These are phyloP conservation scores for Austroboletus olivaceoglutinosus DNA, from an alignment of 1,284 basidiomycete species.

Conservation along the genomic window DNA sequence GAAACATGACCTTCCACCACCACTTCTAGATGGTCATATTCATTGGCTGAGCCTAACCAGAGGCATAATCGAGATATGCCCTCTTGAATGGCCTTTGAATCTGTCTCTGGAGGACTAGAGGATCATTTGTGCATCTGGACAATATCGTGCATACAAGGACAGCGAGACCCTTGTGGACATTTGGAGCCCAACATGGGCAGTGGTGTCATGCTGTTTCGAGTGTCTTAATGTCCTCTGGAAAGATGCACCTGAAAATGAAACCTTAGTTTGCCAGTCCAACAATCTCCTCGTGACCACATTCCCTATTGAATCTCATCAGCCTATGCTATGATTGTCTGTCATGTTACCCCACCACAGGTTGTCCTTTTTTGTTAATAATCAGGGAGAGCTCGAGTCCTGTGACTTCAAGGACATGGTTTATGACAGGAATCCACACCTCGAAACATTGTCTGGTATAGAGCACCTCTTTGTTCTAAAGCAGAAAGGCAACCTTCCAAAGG, in stretches of 20 bases:
- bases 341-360: constrained; percentile 36
- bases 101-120: constrained; percentile 7
- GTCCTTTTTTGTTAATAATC: neutral
- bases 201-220: constrained; percentile 25
- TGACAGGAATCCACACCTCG: neutral
- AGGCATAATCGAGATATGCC: constrained; percentile 37
- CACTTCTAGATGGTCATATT: constrained; percentile 31
- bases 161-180: constrained; percentile 24
- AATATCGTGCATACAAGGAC: constrained; percentile 13
- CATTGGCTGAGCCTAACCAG: constrained; percentile 38
- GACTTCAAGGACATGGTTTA: neutral
- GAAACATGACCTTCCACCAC: constrained; percentile 34
- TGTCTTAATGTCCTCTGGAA: neutral
- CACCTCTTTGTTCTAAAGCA: neutral
- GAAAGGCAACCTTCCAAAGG: neutral
- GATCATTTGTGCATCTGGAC: neutral
- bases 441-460: neutral
- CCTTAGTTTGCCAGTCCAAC: too few species aligned
- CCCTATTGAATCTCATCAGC: neutral
- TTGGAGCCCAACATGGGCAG: constrained; percentile 27
- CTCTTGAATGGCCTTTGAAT: constrained; percentile 20
- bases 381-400: neutral
- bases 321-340: constrained; percentile 26
- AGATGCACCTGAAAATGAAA: too few species aligned
- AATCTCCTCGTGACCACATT: constrained; percentile 29